Evolutionary conservation across 1,139 yeast species (phyloP), one percentile per base, ranked within the genome.

Genomic region (Pichia sp.): DNA sequence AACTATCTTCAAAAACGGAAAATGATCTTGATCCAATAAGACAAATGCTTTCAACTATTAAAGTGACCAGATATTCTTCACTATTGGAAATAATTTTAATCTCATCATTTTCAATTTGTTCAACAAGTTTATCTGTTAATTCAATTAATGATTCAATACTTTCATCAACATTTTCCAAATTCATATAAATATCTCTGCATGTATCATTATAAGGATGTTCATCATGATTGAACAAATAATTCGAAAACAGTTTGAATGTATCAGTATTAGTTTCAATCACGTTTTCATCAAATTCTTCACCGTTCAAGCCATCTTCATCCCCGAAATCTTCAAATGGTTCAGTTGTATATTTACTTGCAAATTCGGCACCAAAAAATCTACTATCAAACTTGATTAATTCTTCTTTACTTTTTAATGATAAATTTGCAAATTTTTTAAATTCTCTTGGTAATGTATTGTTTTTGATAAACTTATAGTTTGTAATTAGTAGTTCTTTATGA

Each of bases 21-120:
- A 91, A 77, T 0, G 98, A 90, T 65, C 98, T 79, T 46, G 89
- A 85, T 29, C 98, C 97, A 56, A 90, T 83, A 62, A 83, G 84
- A 47, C 95, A 87, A 52, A 89, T 76, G 0, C 87, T 76, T 63
- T 88, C 91, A 59, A 85, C 75, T 28, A 90, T 69, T 30, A 87
- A 70, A 39, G 85, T 80, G 44, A 85, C 73, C 43, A 81, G 66
- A 55, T 83, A 71, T 58, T 76, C 68, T 59, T 76, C 72, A 59
- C 79, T 56, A 64, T 78, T 69, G 27, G 67, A 66, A 13, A 69
- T 68, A 27, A 68, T 70, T 10, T 64, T 46, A 28, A 60, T 57
- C 46, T 65, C 61, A 53, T 44, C 45, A 43, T 67, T 67, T 42
- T 69, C 66, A 16, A 63, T 53, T 39, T 56, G 53, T 14, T 61